Conservation (phyloP, 116 monocot genomes). For the Cymodocea nodosa region DNA sequence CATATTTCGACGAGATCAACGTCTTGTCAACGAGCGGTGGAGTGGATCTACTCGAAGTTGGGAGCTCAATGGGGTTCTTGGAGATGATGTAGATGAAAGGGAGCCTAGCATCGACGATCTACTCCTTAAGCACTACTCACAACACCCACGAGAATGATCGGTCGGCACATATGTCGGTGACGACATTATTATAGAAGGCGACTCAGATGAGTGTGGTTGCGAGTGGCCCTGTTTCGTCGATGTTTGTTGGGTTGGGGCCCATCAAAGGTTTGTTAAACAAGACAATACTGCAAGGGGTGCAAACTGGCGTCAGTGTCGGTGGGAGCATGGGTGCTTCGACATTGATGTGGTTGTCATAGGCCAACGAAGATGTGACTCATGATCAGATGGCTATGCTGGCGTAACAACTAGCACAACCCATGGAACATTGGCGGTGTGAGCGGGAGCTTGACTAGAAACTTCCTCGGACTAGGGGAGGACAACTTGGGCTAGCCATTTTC, state of each 20-base stretch:
- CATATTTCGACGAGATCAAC: background rate
- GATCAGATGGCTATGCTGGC: slow-evolving; percentile 1
- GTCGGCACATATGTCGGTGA: slow-evolving; percentile 21
- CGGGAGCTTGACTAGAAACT: slow-evolving; percentile 15
- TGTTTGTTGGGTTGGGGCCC: slow-evolving; percentile 9
- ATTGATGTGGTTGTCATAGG: background rate
- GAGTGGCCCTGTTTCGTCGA: slow-evolving; percentile 12
- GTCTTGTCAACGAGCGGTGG: background rate
- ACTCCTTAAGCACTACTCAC: too few species aligned
- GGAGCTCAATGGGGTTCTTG: background rate
- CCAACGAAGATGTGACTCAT: background rate
- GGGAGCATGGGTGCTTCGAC: background rate
- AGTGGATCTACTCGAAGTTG: background rate
- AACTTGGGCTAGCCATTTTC: slow-evolving; percentile 14
- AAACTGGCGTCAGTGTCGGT: background rate
- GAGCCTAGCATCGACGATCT: too few species aligned
- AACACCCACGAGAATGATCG: background rate
- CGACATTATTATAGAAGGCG: slow-evolving; percentile 24
- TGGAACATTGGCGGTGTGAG: slow-evolving; percentile 1
- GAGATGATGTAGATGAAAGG: too few species aligned
- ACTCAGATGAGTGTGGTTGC: slow-evolving; percentile 15
- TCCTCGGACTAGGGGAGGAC: slow-evolving; percentile 18
- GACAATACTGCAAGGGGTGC: background rate
- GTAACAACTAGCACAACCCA: background rate
- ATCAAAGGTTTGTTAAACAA: background rate